Conservation (phyloP, 257 asterid genomes). For the Craterostigma plantagineum region DNA sequence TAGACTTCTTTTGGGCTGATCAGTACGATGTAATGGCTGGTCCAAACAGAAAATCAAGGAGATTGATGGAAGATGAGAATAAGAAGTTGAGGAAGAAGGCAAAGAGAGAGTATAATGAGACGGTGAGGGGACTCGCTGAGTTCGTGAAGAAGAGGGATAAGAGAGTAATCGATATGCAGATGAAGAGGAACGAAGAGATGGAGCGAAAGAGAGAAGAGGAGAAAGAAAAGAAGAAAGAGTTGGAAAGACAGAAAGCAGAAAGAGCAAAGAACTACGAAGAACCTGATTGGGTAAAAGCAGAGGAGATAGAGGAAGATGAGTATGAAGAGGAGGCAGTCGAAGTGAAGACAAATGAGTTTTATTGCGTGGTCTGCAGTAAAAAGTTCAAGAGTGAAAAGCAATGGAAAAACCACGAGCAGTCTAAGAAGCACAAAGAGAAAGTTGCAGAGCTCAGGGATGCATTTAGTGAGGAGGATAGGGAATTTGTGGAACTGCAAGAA, state of each 20-base stretch:
- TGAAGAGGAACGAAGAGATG: conserved; percentile 74
- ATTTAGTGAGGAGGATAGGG: conserved; percentile 52
- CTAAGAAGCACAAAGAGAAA: conserved; percentile 91
- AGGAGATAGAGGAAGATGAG: conserved; percentile 47
- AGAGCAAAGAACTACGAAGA: conserved; percentile 55
- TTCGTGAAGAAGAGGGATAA: conserved; percentile 92
- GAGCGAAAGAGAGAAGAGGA: conserved; percentile 66
- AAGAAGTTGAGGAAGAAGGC: conserved; percentile 84
- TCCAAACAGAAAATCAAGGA: conserved; percentile 62
- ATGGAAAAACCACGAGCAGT: conserved; percentile 96
- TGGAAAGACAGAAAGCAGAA: conserved; percentile 77
- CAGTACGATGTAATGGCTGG: conserved; percentile 79
- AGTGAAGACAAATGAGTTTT: conserved; percentile 51
- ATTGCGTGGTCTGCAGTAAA: conserved; percentile 83
- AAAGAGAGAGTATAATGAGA: conserved; percentile 65
- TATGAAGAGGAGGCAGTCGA: conserved; percentile 22
- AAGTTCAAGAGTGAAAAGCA: conserved; percentile 92
- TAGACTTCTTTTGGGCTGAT: conserved; percentile 91
- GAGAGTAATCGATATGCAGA: conserved; percentile 85
- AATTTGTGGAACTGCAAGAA: conserved; percentile 20
- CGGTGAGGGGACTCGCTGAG: conserved; percentile 76
- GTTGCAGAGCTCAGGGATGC: conserved; percentile 67
- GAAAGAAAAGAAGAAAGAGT: conserved; percentile 54
- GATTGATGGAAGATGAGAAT: conserved; percentile 90
- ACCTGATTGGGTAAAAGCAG: conserved; percentile 75